Conservation (phyloP, 345 rosid genomes). For the Erodium maritimum region DNA sequence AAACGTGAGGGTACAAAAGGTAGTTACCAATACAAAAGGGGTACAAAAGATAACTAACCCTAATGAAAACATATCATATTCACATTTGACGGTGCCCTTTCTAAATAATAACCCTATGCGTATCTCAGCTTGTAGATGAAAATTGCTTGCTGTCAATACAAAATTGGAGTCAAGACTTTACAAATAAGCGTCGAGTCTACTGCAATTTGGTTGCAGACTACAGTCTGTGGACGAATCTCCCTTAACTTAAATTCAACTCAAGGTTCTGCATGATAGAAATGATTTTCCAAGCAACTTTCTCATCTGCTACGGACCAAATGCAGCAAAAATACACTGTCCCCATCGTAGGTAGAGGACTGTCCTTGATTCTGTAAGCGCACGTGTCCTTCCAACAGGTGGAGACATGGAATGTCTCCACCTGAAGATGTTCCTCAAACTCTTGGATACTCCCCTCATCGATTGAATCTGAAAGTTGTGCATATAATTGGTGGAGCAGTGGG, state of each 20-base stretch:
- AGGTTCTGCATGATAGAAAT: conserved; percentile 29
- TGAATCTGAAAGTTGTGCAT: conserved; percentile 20
- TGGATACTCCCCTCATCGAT: conserved; percentile 28
- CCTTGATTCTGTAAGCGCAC: conserved; percentile 38
- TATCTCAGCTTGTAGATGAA: too few relatives aligned
- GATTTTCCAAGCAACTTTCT: conserved; percentile 61
- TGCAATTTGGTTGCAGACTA: too few relatives aligned
- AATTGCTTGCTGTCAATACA: too few relatives aligned
- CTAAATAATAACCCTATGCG: too few relatives aligned
- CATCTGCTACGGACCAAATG: conserved; percentile 55
- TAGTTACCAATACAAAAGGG: too few relatives aligned
- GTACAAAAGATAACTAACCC: too few relatives aligned
- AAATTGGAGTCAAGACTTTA: too few relatives aligned
- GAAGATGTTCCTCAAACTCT: conserved; percentile 34
- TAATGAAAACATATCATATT: too few relatives aligned
- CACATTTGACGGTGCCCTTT: too few relatives aligned
- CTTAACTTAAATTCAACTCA: background rate
- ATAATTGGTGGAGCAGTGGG: conserved; percentile 26
- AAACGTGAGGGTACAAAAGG: too few relatives aligned
- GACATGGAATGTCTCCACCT: conserved; percentile 40
- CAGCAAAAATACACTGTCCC: conserved; percentile 51
- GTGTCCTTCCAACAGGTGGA: conserved; percentile 36
- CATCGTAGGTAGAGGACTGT: conserved; percentile 4
- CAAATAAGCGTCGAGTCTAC: too few relatives aligned
- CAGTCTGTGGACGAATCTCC: too few relatives aligned